These are phyloP conservation scores for Cryptococcus sp. DNA, from an alignment of 1,284 basidiomycete species.

Conservation along the genomic window DNA sequence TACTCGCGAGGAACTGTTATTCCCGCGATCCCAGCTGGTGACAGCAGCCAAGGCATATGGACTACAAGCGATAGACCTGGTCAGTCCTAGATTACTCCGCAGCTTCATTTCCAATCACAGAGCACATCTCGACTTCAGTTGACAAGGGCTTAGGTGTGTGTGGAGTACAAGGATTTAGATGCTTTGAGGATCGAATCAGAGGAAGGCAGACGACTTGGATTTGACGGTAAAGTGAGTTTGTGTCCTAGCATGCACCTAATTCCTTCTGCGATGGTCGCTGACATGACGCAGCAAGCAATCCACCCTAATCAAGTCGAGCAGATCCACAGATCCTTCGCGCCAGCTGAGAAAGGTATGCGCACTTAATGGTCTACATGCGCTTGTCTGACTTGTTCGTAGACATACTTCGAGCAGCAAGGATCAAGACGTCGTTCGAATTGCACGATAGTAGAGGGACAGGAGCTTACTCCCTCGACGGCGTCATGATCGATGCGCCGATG, in stretches of 20 bases:
- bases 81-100: slow-evolving; percentile 34
- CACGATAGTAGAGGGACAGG: slow-evolving; percentile 56
- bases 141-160: slow-evolving; percentile 68
- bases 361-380: background rate
- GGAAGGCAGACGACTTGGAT: slow-evolving; percentile 76
- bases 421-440: slow-evolving; percentile 54
- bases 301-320: slow-evolving; percentile 81
- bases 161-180: slow-evolving; percentile 77
- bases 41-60: slow-evolving; percentile 81
- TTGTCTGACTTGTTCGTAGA: slow-evolving; percentile 57
- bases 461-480: slow-evolving; percentile 66
- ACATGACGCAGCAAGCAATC: slow-evolving; percentile 75
- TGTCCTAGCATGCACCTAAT: background rate
- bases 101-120: background rate
- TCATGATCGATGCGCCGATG: slow-evolving; percentile 94
- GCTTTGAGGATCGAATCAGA: slow-evolving; percentile 73
- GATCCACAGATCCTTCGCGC: slow-evolving; percentile 79
- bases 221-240: slow-evolving; percentile 72
- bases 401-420: slow-evolving; percentile 73
- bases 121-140: background rate
- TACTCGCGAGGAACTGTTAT: slow-evolving; percentile 74
- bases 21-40: slow-evolving; percentile 80
- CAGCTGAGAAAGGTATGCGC: slow-evolving; percentile 65
- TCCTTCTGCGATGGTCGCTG: background rate
- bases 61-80: slow-evolving; percentile 87